Base-by-base conservation (phyloP, 1,284 basidiomycete genomes). In the Marasmius fiardii region DNA sequence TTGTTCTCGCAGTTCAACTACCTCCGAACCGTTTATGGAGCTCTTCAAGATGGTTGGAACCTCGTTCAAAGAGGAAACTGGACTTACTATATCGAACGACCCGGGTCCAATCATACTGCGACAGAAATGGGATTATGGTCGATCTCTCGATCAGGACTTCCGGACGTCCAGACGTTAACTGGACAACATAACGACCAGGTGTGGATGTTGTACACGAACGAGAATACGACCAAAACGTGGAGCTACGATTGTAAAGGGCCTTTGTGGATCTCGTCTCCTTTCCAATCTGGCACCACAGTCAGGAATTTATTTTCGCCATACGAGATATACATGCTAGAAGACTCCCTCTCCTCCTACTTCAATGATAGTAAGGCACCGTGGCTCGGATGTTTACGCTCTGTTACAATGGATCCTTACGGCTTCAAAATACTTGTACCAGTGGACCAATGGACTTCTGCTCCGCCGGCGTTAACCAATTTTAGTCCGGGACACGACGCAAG, bases 101-200 rank as follows among this genome's bases (percentile, higher is more conserved):
- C 92, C 3, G 92, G 93, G 68, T 95, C 93, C 16, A 92, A 93
- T 67, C 65, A 69, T 7, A 92, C 90, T 0, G 66, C 68, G 45
- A 93, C 93, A 0, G 91, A 95, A 70, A 83, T 93, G 77, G 93
- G 93, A 59, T 74, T 94, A 16, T 95, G 90, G 88, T 88, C 91
- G 1, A 81, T 86, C 20, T 83, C 85, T 4, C 84, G 92, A 33
- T 76, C 85, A 3, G 85, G 78, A 12, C 77, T 92, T 35, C 26
- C 71, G 1, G 70, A 66, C 24, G 71, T 78, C 23, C 86, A 92
- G 67, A 81, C 67, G 2, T 72, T 89, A 44, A 73, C 71, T 1
- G 85, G 86, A 3, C 77, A 74, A 45, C 77, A 81, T 63, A 77
- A 79, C 16, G 83, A 85, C 56, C 82, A 87, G 58, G 78, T 93